Percentiles rank a stretch among this genome's conserved stretches.
Evolutionary conservation across 192 early-diverging fungal species (phyloP).

Genomic region (Ramicandelaber brevisporus): DNA sequence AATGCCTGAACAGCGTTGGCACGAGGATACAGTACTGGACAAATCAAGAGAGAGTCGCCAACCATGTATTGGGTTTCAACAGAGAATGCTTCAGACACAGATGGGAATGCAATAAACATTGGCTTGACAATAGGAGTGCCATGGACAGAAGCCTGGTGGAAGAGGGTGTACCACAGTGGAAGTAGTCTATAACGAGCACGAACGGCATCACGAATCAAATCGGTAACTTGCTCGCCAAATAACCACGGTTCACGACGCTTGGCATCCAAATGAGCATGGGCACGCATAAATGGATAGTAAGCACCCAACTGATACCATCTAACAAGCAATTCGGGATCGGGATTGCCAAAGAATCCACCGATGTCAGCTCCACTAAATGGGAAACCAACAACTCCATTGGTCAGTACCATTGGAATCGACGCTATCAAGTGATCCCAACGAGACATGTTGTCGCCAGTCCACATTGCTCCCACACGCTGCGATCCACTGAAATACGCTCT

Average conservation of each 20-base stretch:
- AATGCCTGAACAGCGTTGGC: constrained; percentile 35
- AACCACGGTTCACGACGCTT: constrained; percentile 95
- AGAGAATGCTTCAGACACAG: constrained; percentile 45
- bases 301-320: constrained; percentile 96
- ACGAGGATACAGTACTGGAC: constrained; percentile 31
- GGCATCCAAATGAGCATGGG: constrained; percentile 91
- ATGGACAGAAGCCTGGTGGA: constrained; percentile 40
- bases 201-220: constrained; percentile 52
- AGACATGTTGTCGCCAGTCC: constrained; percentile 95
- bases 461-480: constrained; percentile 85
- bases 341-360: constrained; percentile 94
- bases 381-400: constrained; percentile 67
- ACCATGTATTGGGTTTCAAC: constrained; percentile 81
- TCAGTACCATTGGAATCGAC: constrained; percentile 71
- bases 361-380: constrained; percentile 87
- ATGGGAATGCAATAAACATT: constrained; percentile 72
- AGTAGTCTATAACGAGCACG: constrained; percentile 63
- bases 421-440: constrained; percentile 64
- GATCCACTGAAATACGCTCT: constrained; percentile 92
- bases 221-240: constrained; percentile 62
- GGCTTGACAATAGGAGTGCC: constrained; percentile 73
- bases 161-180: constrained; percentile 83
- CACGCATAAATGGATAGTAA: constrained; percentile 94
- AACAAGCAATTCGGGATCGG: constrained; percentile 57
- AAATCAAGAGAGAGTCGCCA: constrained; percentile 52